Percentiles rank a stretch among this genome's conserved stretches.
These are phyloP conservation scores for Nothophaeocryptopus gaeumannii DNA, from an alignment of 2,329 filamentous ascomycete genomes.

Conservation along the genomic window DNA sequence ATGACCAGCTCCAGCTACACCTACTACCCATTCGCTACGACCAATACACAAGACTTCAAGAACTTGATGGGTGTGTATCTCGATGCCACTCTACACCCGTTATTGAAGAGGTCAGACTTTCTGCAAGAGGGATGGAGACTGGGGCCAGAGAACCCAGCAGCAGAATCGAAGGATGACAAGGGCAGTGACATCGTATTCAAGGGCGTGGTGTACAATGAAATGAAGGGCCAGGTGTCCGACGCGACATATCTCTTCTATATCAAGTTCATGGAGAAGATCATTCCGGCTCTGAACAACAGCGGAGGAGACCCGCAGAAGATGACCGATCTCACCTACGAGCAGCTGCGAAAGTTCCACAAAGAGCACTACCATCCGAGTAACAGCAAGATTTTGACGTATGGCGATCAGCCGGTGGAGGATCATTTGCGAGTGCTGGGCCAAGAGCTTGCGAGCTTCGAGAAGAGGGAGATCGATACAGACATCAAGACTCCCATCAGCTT, in stretches of 20 bases:
- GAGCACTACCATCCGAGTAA: slow-evolving; percentile 98
- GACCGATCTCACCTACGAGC: slow-evolving; percentile 87
- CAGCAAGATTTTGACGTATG: slow-evolving; percentile 92
- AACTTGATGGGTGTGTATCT: slow-evolving; percentile 97
- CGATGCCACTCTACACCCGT: slow-evolving; percentile 85
- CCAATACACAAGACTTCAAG: slow-evolving; percentile 89
- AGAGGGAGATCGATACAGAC: slow-evolving; percentile 65
- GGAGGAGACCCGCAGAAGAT: slow-evolving; percentile 96
- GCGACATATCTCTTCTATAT: slow-evolving; percentile 96
- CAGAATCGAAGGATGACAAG: slow-evolving; percentile 43
- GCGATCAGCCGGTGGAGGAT: slow-evolving; percentile 79
- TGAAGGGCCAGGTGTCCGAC: slow-evolving; percentile 99
- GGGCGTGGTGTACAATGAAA: slow-evolving; percentile 98
- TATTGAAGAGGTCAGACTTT: slow-evolving; percentile 89
- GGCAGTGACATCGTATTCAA: slow-evolving; percentile 77
- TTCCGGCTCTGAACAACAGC: slow-evolving; percentile 92
- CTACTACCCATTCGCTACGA: slow-evolving; percentile 96
- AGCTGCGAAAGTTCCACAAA: slow-evolving; percentile 82
- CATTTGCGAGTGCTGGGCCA: slow-evolving; percentile 77
- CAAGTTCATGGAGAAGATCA: slow-evolving; percentile 88
- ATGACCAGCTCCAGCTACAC: slow-evolving; percentile 96
- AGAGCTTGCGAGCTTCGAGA: slow-evolving; percentile 70
- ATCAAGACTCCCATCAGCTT: slow-evolving; percentile 76
- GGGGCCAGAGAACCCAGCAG: slow-evolving; percentile 79
- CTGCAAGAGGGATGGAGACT: slow-evolving; percentile 96